phyloP scores from a whole-genome alignment of 2,329 filamentous ascomycete species.

The Fusarium floridanum region DNA sequence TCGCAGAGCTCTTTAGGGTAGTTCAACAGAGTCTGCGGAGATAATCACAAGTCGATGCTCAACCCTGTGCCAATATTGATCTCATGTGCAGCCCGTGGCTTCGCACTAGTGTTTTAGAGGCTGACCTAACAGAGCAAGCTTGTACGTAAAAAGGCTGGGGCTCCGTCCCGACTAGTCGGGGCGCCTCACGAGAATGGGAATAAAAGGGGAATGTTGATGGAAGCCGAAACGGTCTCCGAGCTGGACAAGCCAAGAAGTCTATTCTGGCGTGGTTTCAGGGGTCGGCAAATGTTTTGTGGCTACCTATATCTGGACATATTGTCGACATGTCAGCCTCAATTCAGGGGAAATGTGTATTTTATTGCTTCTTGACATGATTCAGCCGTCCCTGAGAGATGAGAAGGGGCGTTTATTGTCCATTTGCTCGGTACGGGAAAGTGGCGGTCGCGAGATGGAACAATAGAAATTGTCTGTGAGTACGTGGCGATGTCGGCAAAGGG shows the following conservation, averaged over 20 bases:
- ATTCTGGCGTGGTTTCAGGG: background rate
- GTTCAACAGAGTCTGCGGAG: background rate
- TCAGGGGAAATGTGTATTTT: background rate
- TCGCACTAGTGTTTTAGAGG: background rate
- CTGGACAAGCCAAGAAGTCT: background rate
- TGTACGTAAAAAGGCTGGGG: background rate
- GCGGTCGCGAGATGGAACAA: background rate
- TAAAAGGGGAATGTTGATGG: background rate
- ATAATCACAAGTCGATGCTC: background rate
- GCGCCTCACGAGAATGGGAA: background rate
- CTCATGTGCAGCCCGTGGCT: background rate
- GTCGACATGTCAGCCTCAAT: background rate
- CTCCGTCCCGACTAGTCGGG: background rate
- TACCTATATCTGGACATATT: background rate
- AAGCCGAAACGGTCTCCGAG: background rate
- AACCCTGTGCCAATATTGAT: background rate
- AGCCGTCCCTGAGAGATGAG: background rate
- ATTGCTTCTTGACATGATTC: background rate
- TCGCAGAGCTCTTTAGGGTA: background rate
- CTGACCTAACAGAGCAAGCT: background rate
- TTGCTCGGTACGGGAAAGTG: background rate
- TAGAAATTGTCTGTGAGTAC: background rate
- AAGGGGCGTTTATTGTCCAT: background rate
- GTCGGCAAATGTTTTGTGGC: background rate
- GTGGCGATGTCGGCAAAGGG: background rate